Conservation (phyloP, 2,329 filamentous ascomycete genomes). For the Stylonectria norvegica region DNA sequence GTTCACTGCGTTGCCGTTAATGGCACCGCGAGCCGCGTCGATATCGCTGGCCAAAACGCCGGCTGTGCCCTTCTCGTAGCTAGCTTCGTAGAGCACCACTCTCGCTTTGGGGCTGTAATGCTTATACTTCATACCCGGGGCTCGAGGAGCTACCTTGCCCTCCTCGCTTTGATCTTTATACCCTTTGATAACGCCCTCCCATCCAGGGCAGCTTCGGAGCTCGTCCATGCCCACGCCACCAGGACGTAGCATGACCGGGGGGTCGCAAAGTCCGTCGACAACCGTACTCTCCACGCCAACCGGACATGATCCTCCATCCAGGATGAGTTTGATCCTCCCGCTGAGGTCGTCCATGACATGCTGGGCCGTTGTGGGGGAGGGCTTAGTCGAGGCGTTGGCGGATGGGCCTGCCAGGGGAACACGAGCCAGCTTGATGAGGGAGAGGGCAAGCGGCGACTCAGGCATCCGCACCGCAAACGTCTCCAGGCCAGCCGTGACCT, state of each 20-base stretch:
- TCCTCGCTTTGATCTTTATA: conserved; percentile 74
- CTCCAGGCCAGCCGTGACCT: conserved; percentile 80
- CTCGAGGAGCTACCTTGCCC: conserved; percentile 65
- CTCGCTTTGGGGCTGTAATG: conserved; percentile 91
- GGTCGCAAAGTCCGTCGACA: conserved; percentile 79
- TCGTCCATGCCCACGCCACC: conserved; percentile 84
- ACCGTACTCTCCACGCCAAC: conserved; percentile 97
- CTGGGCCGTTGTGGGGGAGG: conserved; percentile 83
- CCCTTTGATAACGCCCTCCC: conserved; percentile 72
- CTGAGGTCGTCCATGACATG: conserved; percentile 85
- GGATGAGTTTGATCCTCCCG: conserved; percentile 77
- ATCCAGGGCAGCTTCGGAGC: conserved; percentile 69
- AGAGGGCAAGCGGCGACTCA: conserved; percentile 75
- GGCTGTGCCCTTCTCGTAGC: conserved; percentile 31
- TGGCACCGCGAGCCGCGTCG: conserved; percentile 18
- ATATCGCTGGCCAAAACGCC: conserved; percentile 38
- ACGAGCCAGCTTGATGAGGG: conserved; percentile 76
- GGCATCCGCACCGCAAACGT: conserved; percentile 94
- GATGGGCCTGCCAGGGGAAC: conserved; percentile 86
- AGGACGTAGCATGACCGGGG: conserved; percentile 79
- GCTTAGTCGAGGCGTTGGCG: conserved; percentile 90
- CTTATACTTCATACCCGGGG: conserved; percentile 98
- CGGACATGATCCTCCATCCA: conserved; percentile 81
- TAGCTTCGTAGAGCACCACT: conserved; percentile 76
- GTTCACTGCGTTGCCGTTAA: conserved; percentile 22